A percentile compares a stretch with the other conserved stretches of the same genome.
Evolutionary conservation across 1,284 basidiomycete species (phyloP).

Genomic region (Moesziomyces sp.): DNA sequence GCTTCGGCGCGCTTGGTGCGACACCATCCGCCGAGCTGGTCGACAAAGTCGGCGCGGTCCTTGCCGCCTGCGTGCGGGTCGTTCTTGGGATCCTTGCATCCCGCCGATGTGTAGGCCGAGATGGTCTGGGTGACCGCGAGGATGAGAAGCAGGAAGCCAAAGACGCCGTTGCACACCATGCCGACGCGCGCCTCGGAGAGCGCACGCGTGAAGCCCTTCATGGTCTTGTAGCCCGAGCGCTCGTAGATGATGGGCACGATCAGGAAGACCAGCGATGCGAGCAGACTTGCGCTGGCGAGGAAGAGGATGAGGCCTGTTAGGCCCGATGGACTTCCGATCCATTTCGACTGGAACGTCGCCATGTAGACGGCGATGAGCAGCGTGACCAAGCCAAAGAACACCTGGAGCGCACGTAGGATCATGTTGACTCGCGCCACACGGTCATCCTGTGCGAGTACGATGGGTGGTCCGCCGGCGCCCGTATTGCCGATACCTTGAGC

Average conservation of each 20-base stretch:
- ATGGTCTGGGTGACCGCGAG: constrained; percentile 57
- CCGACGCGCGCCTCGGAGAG: constrained; percentile 56
- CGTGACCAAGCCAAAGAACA: constrained; percentile 45
- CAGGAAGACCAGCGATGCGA: constrained; percentile 46
- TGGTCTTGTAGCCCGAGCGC: constrained; percentile 37
- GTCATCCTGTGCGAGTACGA: constrained; percentile 28
- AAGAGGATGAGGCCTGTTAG: constrained; percentile 60
- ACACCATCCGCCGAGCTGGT: constrained; percentile 55
- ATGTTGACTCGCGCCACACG: constrained; percentile 33
- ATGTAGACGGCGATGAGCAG: constrained; percentile 57
- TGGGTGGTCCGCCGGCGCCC: constrained; percentile 5
- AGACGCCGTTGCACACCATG: constrained; percentile 54
- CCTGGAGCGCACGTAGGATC: constrained; percentile 38
- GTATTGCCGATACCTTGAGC: constrained; percentile 37
- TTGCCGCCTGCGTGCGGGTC: constrained; percentile 56
- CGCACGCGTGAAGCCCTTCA: constrained; percentile 42
- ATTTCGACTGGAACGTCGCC: constrained; percentile 54
- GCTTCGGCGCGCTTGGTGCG: constrained; percentile 58
- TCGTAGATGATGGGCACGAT: constrained; percentile 53
- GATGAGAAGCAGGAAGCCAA: constrained; percentile 48
- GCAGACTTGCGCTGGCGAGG: constrained; percentile 36
- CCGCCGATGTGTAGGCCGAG: constrained; percentile 54
- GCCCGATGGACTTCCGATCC: constrained; percentile 56
- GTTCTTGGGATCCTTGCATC: constrained; percentile 56
- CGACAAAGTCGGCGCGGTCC: constrained; percentile 46